A percentile compares a stretch with the other conserved stretches of the same genome.
phyloP scores from a whole-genome alignment of 495 filamentous ascomycete genomes.

The Parathielavia hyrcaniae region DNA sequence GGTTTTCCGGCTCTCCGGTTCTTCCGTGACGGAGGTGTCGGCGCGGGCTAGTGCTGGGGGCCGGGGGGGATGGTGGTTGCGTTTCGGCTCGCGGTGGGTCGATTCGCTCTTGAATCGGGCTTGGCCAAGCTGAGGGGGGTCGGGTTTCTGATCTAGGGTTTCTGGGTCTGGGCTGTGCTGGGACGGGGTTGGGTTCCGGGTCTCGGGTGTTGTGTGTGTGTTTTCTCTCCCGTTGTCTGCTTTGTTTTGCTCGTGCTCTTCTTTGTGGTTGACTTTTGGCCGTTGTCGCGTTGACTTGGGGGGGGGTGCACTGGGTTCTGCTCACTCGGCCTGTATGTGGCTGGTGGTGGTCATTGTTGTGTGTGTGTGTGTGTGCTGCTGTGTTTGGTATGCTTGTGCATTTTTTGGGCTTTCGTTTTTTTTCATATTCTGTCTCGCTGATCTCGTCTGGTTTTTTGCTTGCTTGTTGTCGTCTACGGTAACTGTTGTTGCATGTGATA shows the following conservation, averaged over 20 bases:
- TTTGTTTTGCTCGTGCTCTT: neutral
- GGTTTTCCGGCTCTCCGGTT: no score
- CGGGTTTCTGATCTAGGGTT: neutral
- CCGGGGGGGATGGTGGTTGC: no score
- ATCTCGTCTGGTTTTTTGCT: constrained; percentile 4
- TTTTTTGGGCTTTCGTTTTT: constrained; percentile 3
- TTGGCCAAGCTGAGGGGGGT: no score
- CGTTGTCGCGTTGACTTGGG: no score
- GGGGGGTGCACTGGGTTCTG: neutral
- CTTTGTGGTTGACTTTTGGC: no score
- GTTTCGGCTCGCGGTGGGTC: neutral
- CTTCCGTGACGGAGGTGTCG: no score
- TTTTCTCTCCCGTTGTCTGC: neutral
- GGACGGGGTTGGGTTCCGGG: neutral
- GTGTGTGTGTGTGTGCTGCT: no score
- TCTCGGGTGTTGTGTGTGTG: neutral
- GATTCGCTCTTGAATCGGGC: neutral
- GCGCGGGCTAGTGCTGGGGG: no score
- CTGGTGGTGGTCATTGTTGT: neutral
- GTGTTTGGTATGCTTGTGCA: constrained; percentile 8
- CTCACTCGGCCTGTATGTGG: neutral
- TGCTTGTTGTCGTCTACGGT: neutral
- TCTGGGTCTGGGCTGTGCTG: neutral
- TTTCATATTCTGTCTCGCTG: neutral
- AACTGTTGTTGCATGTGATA: constrained; percentile 17